Conservation (phyloP, 768 basidiomycete species). For the Lentinus tigrinus region DNA sequence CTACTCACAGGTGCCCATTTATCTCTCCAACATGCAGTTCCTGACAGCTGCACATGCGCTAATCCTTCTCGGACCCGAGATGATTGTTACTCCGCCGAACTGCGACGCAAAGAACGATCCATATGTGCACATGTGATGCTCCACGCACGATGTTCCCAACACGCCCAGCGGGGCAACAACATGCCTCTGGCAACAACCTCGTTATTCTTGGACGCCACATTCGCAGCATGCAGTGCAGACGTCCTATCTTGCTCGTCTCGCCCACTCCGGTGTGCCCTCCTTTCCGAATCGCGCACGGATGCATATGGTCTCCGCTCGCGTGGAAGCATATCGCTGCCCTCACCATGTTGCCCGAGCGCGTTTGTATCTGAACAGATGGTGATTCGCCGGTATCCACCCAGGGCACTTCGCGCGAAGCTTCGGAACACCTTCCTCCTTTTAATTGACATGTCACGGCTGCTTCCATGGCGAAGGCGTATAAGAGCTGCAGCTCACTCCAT, state of each 20-base stretch:
- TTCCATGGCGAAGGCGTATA: not conserved
- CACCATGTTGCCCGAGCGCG: not conserved
- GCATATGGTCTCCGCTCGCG: not conserved
- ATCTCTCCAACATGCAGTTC: not conserved
- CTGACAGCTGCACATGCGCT: not conserved
- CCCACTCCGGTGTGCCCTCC: not conserved
- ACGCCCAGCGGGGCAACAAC: too few relatives aligned
- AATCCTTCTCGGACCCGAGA: not conserved
- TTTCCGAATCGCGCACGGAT: not conserved
- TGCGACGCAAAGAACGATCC: not conserved
- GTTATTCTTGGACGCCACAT: not conserved
- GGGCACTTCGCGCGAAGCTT: not conserved
- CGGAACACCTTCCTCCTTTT: not conserved
- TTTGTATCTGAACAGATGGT: not conserved
- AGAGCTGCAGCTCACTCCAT: not conserved
- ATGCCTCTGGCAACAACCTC: too few relatives aligned
- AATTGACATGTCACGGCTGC: not conserved
- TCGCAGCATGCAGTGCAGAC: not conserved
- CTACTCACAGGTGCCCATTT: too few relatives aligned
- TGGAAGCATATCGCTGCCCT: not conserved
- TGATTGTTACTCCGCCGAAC: not conserved
- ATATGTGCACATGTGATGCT: slow-evolving; percentile 8
- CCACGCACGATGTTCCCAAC: not conserved
- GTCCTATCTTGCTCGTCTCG: not conserved
- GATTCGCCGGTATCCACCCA: not conserved